phyloP scores from a whole-genome alignment of 139 green algal genomes.

The Coelastrella sp. region DNA sequence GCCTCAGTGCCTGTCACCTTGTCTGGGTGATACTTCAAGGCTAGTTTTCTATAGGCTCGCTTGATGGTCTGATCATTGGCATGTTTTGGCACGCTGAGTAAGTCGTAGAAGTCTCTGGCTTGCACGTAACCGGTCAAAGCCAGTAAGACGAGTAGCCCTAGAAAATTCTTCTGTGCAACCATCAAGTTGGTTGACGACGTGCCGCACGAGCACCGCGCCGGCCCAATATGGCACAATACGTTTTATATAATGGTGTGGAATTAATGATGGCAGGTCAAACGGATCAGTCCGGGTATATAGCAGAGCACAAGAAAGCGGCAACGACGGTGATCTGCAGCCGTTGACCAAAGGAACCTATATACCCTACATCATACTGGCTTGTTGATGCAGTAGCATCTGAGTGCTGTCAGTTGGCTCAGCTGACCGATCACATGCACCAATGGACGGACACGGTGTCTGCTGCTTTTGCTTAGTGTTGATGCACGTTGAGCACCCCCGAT shows the following conservation, averaged over 20 bases:
- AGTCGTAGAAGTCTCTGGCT: conserved; percentile 89
- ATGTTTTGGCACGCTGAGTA: conserved; percentile 82
- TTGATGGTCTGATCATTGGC: conserved; percentile 94
- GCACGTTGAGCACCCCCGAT: too few relatives aligned
- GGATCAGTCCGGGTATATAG: too few relatives aligned
- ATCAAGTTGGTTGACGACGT: background rate
- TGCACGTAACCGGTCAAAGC: background rate
- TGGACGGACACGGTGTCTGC: background rate
- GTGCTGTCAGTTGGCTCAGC: too few relatives aligned
- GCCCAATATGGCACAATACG: too few relatives aligned
- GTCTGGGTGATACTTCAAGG: conserved; percentile 94
- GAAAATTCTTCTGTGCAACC: conserved; percentile 15
- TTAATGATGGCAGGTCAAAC: too few relatives aligned
- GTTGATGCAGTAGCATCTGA: too few relatives aligned
- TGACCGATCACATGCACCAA: background rate
- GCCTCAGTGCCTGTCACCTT: conserved; percentile 77
- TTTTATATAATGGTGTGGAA: too few relatives aligned
- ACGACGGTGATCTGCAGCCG: too few relatives aligned
- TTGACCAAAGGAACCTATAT: too few relatives aligned
- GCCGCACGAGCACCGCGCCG: too few relatives aligned
- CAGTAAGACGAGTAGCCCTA: background rate
- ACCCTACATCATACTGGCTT: too few relatives aligned
- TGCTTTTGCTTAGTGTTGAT: background rate
- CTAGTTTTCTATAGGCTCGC: conserved; percentile 95
- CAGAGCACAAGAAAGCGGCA: too few relatives aligned